Evolutionary conservation across 2,329 filamentous ascomycete genomes (phyloP), one percentile per base, ranked within the genome.

Genomic region (Trichoderma koningii): DNA sequence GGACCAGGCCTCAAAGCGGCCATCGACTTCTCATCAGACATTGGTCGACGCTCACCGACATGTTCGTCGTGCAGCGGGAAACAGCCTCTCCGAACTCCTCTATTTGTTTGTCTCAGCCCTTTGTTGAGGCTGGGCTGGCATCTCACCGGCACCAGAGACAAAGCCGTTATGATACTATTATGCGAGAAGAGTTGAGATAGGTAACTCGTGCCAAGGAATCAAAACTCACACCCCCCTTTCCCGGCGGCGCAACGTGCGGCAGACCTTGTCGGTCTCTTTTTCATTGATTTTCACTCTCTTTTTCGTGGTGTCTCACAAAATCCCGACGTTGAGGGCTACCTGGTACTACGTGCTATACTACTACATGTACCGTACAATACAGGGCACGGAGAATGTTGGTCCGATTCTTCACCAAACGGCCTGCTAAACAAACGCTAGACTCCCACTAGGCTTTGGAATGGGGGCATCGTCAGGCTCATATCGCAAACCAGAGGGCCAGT

Each of bases 251-350:
- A 60, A 47, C 63, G 48, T 65, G 63, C 50, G 41, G 63, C 41
- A 60, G 38, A 55, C 55, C 51, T 26, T 56, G 34, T 41, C 34
- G 45, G 17, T 30, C 12, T 53, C 48, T 60, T 52, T 52, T 5
- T 30, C 50, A n/a, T 10, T 26, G 28, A n/a, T 17, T 9, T 51
- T 52, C 30, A 14, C 30, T 19, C 17, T 30, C 6, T 23, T 47
- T 61, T 55, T 60, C 55, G 42, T 65, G 63, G 63, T 65, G 63
- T 65, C 63, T 61, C 50, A 65, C 55, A 61, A 41, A 55, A 52
- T 42, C 23, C 38, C 53, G 55, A 52, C 55, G 45, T 64, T 53
- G 23, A 62, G 48, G 47, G 26, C n/a, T 51, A 10, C 48, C 23
- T 26, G 30, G 7, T 14, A 12, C 10, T 38, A 12, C 34, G 34